phyloP scores from a whole-genome alignment of 106 monocot species.

The Phalaenopsis aphrodite region DNA sequence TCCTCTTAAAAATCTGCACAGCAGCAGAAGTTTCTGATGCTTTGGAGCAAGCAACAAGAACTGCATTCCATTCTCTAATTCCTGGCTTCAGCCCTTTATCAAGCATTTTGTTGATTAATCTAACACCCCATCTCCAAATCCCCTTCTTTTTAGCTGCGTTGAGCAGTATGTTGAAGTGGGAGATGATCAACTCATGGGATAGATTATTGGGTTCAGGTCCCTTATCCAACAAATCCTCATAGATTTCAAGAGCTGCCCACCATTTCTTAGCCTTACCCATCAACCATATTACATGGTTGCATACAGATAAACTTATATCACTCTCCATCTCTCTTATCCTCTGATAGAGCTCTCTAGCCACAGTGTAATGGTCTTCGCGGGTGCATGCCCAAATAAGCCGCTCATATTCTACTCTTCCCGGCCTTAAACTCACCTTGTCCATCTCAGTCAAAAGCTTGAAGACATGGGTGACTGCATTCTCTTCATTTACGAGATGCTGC shows the following conservation, averaged over 20 bases:
- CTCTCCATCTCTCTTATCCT: constrained; percentile 49
- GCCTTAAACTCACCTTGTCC: constrained; percentile 38
- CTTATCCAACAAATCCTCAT: constrained; percentile 83
- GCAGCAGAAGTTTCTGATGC: constrained; percentile 81
- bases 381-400: constrained; percentile 92
- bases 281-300: constrained; percentile 85
- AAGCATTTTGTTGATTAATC: constrained; percentile 80
- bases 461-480: constrained; percentile 22
- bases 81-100: constrained; percentile 76
- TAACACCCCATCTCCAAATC: constrained; percentile 81
- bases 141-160: constrained; percentile 73
- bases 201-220: constrained; percentile 88
- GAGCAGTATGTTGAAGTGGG: constrained; percentile 72
- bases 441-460: constrained; percentile 51
- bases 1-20: constrained; percentile 65
- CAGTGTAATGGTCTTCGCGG: constrained; percentile 37
- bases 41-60: constrained; percentile 87
- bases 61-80: constrained; percentile 80
- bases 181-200: constrained; percentile 70
- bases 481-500: constrained; percentile 42
- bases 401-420: constrained; percentile 37
- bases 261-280: constrained; percentile 95
- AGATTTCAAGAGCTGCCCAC: constrained; percentile 94
- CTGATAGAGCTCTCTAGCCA: constrained; percentile 65
- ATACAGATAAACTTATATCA: constrained; percentile 71